Evolutionary conservation across 2,329 filamentous ascomycete species (phyloP).

Genomic region (Nemania sp.): DNA sequence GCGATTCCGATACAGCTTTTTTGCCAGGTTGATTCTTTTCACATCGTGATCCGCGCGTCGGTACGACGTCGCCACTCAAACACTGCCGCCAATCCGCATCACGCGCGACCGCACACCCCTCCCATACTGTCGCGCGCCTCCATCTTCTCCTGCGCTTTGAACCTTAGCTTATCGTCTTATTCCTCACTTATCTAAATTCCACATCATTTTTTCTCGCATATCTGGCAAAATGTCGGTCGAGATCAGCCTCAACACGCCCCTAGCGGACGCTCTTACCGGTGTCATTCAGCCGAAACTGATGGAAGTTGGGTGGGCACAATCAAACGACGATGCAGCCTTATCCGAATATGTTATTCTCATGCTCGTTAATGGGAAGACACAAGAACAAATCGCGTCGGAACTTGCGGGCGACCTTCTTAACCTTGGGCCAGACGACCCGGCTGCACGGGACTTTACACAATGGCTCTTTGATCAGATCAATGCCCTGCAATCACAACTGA

Average conservation of each 20-base stretch:
- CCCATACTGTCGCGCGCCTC: conserved; percentile 21
- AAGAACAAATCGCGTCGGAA: conserved; percentile 88
- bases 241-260: conserved; percentile 79
- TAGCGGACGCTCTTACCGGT: conserved; percentile 84
- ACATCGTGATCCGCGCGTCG: conserved; percentile 31
- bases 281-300: conserved; percentile 91
- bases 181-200: background rate
- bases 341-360: conserved; percentile 98
- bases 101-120: conserved; percentile 24
- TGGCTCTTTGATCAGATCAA: conserved; percentile 96
- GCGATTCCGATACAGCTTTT: conserved; percentile 7
- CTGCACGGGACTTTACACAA: conserved; percentile 83
- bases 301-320: conserved; percentile 89
- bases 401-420: conserved; percentile 88
- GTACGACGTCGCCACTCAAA: conserved; percentile 36
- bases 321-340: conserved; percentile 77
- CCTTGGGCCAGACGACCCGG: conserved; percentile 83
- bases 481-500: conserved; percentile 71
- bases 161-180: background rate
- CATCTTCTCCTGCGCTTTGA: conserved; percentile 1
- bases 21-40: conserved; percentile 9
- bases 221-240: conserved; percentile 77
- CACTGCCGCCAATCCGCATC: conserved; percentile 14
- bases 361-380: conserved; percentile 94
- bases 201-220: background rate